Conservation (phyloP, 176 grass and related monocot species). For the Cocos nucifera region DNA sequence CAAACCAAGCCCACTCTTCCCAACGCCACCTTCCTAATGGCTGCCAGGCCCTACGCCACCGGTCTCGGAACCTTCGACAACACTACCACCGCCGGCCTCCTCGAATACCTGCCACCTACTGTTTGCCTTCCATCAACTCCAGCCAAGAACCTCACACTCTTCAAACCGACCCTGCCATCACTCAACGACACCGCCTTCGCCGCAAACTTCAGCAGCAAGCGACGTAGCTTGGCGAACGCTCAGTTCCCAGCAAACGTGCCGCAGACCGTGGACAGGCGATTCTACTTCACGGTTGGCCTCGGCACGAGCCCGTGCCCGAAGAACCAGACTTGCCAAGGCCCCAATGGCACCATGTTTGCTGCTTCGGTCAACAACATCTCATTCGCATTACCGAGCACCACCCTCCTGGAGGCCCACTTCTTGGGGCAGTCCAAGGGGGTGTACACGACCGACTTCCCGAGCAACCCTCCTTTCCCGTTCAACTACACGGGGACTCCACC, state of each 20-base stretch:
- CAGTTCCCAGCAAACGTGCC: slow-evolving; percentile 49
- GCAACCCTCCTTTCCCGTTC: slow-evolving; percentile 29
- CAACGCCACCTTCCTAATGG: slow-evolving; percentile 1
- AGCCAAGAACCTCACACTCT: slow-evolving; percentile 20
- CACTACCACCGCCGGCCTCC: slow-evolving; percentile 1
- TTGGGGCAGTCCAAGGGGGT: slow-evolving; percentile 11
- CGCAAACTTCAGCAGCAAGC: slow-evolving; percentile 31
- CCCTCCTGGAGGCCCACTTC: slow-evolving; percentile 61
- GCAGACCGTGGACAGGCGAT: slow-evolving; percentile 27
- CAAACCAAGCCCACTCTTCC: background rate
- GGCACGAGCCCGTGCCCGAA: slow-evolving; percentile 48
- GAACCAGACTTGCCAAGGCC: slow-evolving; percentile 59
- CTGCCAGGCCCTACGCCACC: slow-evolving; percentile 1
- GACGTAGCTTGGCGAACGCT: slow-evolving; percentile 37
- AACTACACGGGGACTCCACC: slow-evolving; percentile 82
- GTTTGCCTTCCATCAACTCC: background rate
- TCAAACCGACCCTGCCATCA: slow-evolving; percentile 29
- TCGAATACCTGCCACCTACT: background rate
- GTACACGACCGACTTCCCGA: slow-evolving; percentile 60
- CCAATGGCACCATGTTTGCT: slow-evolving; percentile 50
- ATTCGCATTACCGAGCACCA: slow-evolving; percentile 45
- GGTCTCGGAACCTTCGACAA: slow-evolving; percentile 4
- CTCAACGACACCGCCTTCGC: slow-evolving; percentile 59
- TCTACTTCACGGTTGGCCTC: slow-evolving; percentile 80
- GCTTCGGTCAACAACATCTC: slow-evolving; percentile 68